Evolutionary conservation across 768 basidiomycete species (phyloP), one percentile per base, ranked within the genome.

Genomic region (Pleurotus tuoliensis): DNA sequence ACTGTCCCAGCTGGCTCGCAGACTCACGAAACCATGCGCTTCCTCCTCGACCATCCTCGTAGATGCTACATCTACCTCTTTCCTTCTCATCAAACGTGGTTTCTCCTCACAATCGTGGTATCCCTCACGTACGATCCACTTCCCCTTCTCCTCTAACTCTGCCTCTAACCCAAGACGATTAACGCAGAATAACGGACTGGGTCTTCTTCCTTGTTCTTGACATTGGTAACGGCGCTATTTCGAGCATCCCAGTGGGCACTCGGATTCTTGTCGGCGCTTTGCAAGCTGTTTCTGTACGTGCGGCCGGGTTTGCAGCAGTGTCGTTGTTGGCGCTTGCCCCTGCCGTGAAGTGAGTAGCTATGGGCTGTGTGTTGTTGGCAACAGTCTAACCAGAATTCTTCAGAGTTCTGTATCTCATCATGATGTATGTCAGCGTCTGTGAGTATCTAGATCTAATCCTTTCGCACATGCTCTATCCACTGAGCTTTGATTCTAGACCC

Each of bases 41-140:
- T 98, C 68, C 82, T 99, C 8, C 81, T 99, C 8, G 94, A 98
- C 64, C 96, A 98, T 66, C 96, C 96, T 12, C 83, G 96, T 11
- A 83, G 92, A 60, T 96, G 94, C 69, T 95, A 89, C 64, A 82
- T 93, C 13, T 91, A 94, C 67, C 79, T 96, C 7, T 96, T 96
- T 62, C 94, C 94, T 0, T 86, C 92, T 0, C 92, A 94, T 64
- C 94, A 97, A 66, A 97, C 94, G 3, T 94, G 93, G 92, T 91
- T 96, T 62, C 81, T 97, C 4, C 59, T 92, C 1, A 80, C 82
- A 0, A 69, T 95, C 20, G 76, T 97, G 16, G 38, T 90, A 3
- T 61, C 74, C 0, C 72, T 96, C 38, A 92, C 83, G 93, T 94
- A 64, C 50, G 85, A 66, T n/a, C 49, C 24, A 5, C 5, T 25